Conservation (phyloP, 2,329 filamentous ascomycete species). For the Alternaria arbusti region DNA sequence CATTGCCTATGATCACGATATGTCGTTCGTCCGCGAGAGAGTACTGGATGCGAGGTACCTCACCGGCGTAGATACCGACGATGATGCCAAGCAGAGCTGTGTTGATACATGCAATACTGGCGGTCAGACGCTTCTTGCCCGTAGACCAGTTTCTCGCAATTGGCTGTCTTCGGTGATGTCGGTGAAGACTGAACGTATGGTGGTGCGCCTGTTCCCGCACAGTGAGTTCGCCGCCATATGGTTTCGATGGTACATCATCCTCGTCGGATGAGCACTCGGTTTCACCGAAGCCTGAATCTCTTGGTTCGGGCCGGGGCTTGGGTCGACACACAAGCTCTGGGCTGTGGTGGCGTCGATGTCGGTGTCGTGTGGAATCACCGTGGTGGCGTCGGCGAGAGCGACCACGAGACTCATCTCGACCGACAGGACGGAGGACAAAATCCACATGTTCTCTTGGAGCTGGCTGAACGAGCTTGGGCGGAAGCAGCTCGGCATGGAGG, state of each 20-base stretch:
- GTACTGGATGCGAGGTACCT: slow-evolving; percentile 81
- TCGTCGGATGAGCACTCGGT: slow-evolving; percentile 27
- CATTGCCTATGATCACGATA: slow-evolving; percentile 73
- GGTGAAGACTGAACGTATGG: slow-evolving; percentile 51
- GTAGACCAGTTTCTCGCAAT: slow-evolving; percentile 76
- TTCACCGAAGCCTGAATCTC: slow-evolving; percentile 15
- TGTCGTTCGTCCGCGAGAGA: slow-evolving; percentile 73
- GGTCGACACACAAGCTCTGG: slow-evolving; percentile 11
- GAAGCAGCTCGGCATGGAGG: slow-evolving; percentile 23
- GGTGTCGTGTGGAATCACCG: slow-evolving; percentile 5
- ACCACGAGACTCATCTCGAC: slow-evolving; percentile 33
- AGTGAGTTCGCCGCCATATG: slow-evolving; percentile 26
- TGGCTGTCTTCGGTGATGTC: slow-evolving; percentile 63
- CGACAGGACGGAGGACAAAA: slow-evolving; percentile 35
- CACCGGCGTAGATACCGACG: slow-evolving; percentile 76
- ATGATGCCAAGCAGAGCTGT: slow-evolving; percentile 74
- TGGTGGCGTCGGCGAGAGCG: slow-evolving; percentile 21
- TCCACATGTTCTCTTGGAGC: slow-evolving; percentile 39
- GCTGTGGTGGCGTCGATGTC: slow-evolving; percentile 15
- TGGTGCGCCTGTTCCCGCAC: slow-evolving; percentile 33
- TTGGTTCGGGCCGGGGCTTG: slow-evolving; percentile 3
- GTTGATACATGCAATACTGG: slow-evolving; percentile 73
- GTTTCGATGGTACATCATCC: slow-evolving; percentile 16
- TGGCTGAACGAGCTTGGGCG: slow-evolving; percentile 26
- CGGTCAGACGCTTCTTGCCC: slow-evolving; percentile 71